A percentile compares a stretch with the other conserved stretches of the same genome.
phyloP scores from a whole-genome alignment of 192 early-diverging fungal species.

The Chytriomyces hyalinus region DNA sequence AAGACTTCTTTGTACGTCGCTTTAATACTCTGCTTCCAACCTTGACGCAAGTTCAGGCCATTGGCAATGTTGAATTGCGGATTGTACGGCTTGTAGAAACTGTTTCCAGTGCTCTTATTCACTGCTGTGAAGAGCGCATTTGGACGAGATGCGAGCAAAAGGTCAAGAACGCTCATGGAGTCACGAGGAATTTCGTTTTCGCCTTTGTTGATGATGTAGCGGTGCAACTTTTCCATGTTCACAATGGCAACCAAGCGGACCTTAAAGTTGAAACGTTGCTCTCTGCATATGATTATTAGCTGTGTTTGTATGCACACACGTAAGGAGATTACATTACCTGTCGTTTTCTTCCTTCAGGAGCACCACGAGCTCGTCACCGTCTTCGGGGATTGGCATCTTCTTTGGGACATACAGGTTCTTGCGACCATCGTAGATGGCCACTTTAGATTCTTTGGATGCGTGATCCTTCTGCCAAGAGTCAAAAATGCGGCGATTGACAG shows the following conservation, averaged over 20 bases:
- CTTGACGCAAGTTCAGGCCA: conserved; percentile 14
- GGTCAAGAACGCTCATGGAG: conserved; percentile 23
- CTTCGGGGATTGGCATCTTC: conserved; percentile 25
- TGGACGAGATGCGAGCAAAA: conserved; percentile 21
- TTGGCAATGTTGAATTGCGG: conserved; percentile 22
- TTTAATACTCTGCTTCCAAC: conserved; percentile 36
- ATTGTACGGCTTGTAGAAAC: conserved; percentile 30
- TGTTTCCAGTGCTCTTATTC: conserved; percentile 10
- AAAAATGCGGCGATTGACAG: conserved; percentile 33
- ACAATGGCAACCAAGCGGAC: conserved; percentile 14
- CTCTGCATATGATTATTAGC: too few relatives aligned
- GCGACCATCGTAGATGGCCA: conserved; percentile 27
- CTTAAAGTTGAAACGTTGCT: conserved; percentile 4
- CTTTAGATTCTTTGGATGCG: conserved; percentile 13
- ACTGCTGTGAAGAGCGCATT: conserved; percentile 31
- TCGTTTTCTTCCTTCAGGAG: neutral
- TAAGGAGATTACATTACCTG: neutral
- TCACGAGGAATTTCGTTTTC: conserved; percentile 27
- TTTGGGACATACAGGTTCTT: conserved; percentile 36
- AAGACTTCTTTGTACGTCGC: conserved; percentile 22
- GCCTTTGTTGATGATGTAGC: conserved; percentile 15
- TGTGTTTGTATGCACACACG: too few relatives aligned
- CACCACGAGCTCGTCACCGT: conserved; percentile 1
- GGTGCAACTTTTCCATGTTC: conserved; percentile 15
- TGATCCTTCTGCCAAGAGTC: conserved; percentile 1